Conservation (phyloP, 2,329 filamentous ascomycete genomes). For the Aureobasidium vineae region DNA sequence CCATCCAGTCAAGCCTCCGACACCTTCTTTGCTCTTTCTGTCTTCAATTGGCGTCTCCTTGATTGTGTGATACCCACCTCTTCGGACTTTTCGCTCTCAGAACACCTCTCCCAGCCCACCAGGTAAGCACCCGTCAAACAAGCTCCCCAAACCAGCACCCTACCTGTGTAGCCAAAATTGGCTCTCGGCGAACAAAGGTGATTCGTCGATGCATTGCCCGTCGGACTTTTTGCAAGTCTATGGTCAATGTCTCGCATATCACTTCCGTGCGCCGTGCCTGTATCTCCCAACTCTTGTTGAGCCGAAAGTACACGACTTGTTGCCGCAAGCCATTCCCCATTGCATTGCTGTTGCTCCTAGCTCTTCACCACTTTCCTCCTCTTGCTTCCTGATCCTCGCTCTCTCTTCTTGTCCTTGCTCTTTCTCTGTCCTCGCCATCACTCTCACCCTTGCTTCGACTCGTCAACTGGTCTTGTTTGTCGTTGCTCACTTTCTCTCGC, state of each 20-base stretch:
- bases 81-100: constrained; percentile 21
- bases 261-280: constrained; percentile 19
- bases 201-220: constrained; percentile 22
- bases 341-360: constrained; percentile 22
- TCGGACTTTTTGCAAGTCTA: constrained; percentile 24
- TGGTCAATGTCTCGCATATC: constrained; percentile 21
- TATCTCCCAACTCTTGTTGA: constrained; percentile 27
- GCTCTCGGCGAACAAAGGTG: constrained; percentile 10
- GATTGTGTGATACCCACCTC: constrained; percentile 25
- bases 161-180: constrained; percentile 25
- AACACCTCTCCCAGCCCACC: background rate
- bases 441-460: constrained; percentile 13
- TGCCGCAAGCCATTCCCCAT: constrained; percentile 20
- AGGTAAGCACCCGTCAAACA: constrained; percentile 24
- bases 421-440: background rate
- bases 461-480: constrained; percentile 1
- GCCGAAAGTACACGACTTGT: constrained; percentile 24
- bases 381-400: background rate
- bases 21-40: constrained; percentile 9
- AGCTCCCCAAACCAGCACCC: background rate
- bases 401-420: constrained; percentile 16
- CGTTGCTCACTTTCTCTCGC: constrained; percentile 18
- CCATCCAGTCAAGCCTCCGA: constrained; percentile 21
- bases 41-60: constrained; percentile 20
- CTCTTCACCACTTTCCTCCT: constrained; percentile 25